Base-by-base conservation (phyloP, 495 filamentous ascomycete genomes). In the Neurospora pannonica region DNA sequence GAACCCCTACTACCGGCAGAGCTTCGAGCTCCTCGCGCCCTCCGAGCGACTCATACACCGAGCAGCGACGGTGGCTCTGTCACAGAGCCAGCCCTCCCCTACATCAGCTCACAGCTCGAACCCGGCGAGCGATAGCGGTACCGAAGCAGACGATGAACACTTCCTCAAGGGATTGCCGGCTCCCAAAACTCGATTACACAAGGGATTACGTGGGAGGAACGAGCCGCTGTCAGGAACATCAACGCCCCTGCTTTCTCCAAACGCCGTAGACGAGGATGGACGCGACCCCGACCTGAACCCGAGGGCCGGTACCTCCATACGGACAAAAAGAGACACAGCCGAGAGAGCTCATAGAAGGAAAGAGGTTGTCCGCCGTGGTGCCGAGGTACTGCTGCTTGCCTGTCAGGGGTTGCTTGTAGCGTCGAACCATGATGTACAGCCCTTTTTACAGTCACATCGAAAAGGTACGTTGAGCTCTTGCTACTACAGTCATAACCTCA, bases 61-160 rank as follows among this genome's bases (percentile, higher is more conserved):
- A 6, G 31, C 62, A 42, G 34, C 38, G 62, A 40, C 38, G 13
- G 24, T 13, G 31, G 28, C 71, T 70, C 36, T 28, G 34, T 19
- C 11, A 67, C 72, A 38, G 75, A 73, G 76, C 60, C 70, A 62
- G 70, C 78, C 75, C 72, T 76, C 72, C 40, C 13, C 54, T 67
- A 67, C 54, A 67, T 80, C 82, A 71, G 77, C 78, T 72, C 83
- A 83, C 74, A 78, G 83, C 67, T 86, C 87, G n/a, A 85, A 87
- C 6, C 87, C 89, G 8, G 87, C 88, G 15, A 96, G 93, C 82
- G 93, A 97, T 71, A 96, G 93, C 78, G 94, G 94, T 69, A 97
- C 94, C 13, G 94, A 98, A 78, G 93, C 94, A 19, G 93, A 97
- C 78, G 94, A 97, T 85, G 94, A 97, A 71, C 86, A 89, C 75